Base-by-base conservation (phyloP, 257 asterid genomes). In the Nicotiana obtusifolia region DNA sequence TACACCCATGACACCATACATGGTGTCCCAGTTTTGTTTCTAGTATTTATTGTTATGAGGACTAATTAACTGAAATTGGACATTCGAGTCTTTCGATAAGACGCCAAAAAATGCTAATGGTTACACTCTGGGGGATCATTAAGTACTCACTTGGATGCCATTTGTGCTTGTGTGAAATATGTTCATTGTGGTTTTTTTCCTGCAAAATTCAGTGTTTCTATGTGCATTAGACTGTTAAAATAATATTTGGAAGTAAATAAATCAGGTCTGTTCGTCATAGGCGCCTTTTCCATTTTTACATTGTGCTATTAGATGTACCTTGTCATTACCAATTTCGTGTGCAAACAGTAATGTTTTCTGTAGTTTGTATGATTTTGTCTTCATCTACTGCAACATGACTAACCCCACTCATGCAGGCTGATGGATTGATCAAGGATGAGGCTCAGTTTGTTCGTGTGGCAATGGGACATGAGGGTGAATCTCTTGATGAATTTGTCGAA, bases 401-500 rank as follows among this genome's bases (percentile, higher is more conserved):
- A 30, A 47, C 49, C 65, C 53, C 78, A 49, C 30, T 76, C 5
- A 20, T 75, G 92, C 88, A 95, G 99, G 97, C 99, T 35, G 96
- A 90, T 68, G 76, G 87, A 82, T 87, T 93, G 82, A 92, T 96
- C 61, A 84, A 87, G 88, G 90, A 87, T 0, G 98, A 93, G 84
- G 85, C 84, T 81, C 84, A 85, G 56, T 88, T 86, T 87, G 89
- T 94, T 68, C 86, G 92, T 77, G 86, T 86, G 33, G 92, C 98
- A 73, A 89, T 96, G 98, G 98, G 99, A 53, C 98, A 96, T 77
- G 97, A 90, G 88, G 86, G 84, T 80, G 97, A 93, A 85, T 87
- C 98, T 54, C 80, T 91, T 52, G 97, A 93, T 82, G 97, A 85
- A 76, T 94, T 88, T 84, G 88, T 92, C 49, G 98, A 96, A 88